phyloP scores from a whole-genome alignment of 768 basidiomycete species.

The Auricularia sp. region DNA sequence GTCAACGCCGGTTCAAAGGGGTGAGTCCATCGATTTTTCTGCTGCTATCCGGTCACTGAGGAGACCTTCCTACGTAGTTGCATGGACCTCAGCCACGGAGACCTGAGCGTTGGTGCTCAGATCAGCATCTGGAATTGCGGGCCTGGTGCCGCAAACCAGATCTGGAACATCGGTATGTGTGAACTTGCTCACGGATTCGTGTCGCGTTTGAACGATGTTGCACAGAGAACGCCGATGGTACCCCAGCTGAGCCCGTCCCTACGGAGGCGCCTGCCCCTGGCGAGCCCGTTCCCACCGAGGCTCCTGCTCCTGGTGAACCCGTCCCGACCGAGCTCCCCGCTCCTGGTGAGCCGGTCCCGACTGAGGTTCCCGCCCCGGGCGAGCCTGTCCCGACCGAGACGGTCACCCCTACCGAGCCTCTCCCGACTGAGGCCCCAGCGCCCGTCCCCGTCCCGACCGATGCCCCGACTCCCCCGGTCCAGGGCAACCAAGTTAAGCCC shows the following conservation, averaged over 20 bases:
- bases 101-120: not conserved
- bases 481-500: not conserved
- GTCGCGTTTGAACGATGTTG: not conserved
- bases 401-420: not conserved
- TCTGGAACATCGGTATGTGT: not conserved
- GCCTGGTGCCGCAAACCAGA: not conserved
- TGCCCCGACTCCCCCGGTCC: not conserved
- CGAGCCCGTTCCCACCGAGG: not conserved
- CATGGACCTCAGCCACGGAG: not conserved
- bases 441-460: not conserved
- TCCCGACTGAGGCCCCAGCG: not conserved
- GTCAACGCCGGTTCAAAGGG: not conserved
- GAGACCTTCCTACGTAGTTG: not conserved
- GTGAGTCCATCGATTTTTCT: not conserved
- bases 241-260: not conserved
- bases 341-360: not conserved
- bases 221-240: not conserved
- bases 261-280: not conserved
- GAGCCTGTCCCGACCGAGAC: not conserved
- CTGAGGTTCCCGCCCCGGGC: not conserved
- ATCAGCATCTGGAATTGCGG: not conserved
- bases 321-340: not conserved
- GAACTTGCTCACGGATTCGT: not conserved
- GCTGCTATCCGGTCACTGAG: too few species aligned
- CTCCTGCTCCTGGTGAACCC: not conserved